Percentiles rank a stretch among this genome's conserved stretches.
phyloP scores from a whole-genome alignment of 163 green algal genomes.

The Scenedesmus sp. region DNA sequence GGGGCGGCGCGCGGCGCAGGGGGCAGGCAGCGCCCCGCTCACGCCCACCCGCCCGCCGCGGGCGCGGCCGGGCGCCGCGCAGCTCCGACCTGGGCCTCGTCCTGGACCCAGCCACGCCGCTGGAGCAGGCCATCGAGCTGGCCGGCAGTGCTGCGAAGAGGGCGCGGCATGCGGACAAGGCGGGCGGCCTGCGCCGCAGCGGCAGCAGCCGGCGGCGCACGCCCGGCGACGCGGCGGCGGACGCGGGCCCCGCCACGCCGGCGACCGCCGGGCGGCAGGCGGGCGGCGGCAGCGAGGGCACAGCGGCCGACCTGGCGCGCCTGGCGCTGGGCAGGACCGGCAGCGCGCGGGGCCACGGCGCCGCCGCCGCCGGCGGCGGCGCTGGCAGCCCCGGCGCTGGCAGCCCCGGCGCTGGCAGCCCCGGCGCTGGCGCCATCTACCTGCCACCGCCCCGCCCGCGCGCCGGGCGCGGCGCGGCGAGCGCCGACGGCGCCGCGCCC shows the following conservation, averaged over 20 bases:
- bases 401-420: neutral
- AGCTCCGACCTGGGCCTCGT: conserved; percentile 35
- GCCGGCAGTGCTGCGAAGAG: no score
- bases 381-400: neutral
- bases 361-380: neutral
- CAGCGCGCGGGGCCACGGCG: neutral
- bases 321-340: neutral
- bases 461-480: no score
- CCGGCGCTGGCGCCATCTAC: no score
- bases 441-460: conserved; percentile 14
- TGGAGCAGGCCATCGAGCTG: conserved; percentile 16
- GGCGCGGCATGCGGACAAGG: conserved; percentile 11
- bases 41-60: no score
- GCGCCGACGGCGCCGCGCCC: no score
- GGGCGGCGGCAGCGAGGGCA: neutral
- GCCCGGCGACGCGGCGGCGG: neutral
- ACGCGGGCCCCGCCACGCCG: neutral
- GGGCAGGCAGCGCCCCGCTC: no score
- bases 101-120: conserved; percentile 17
- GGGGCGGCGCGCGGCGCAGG: no score
- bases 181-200: neutral
- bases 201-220: conserved; percentile 1
- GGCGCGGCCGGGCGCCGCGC: no score
- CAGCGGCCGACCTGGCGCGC: neutral
- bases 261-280: neutral